Evolutionary conservation across 305 asterid species (phyloP), one percentile per base, ranked within the genome.

Genomic region (Euphrasia arctica): DNA sequence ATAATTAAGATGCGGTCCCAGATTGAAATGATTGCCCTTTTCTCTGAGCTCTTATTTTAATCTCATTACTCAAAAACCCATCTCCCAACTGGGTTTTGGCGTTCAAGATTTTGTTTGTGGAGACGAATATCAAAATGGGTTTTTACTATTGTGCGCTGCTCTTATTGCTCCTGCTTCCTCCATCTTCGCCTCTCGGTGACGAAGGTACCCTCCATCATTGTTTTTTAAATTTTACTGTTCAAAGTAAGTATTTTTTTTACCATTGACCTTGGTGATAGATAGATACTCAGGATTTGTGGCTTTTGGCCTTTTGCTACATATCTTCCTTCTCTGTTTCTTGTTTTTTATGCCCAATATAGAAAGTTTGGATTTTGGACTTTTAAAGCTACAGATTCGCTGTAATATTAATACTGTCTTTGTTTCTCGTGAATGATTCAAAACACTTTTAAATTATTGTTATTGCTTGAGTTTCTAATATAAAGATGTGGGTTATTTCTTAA

Each of bases 201-300:
- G 90, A 92, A 88, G 98, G 98, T 88, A 39, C 43, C 48, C 4
- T 50, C 0, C 50, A 2, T 14, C 22, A 18, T 18, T 18, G 22
- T 18, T 18, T 18, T 18, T 18, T 18, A 18, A 18, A 18, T 18
- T 18, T 18, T 18, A 18, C 22, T 18, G 22, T 18, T 18, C 22
- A 18, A 18, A 18, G 22, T 18, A 18, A 18, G 15, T 36, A 45
- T 28, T 0, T 50, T n/a, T 1, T 4, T 31, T 31, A 31, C 34
- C 34, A 31, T 31, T 31, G 34, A 31, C 34, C 34, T 31, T 2
- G 47, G 60, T 55, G 69, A 50, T 66, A 18, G 22, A 18, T 18
- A 18, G 22, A 18, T 18, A 18, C 22, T 18, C 22, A 59, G 62
- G 63, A 45, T 8, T 6, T 54, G 71, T 54, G 60, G 42, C 51